Percentiles rank a stretch among this genome's conserved stretches.
These are phyloP conservation scores for Pyrenula aspistea DNA, from an alignment of 495 filamentous ascomycete species.

Conservation along the genomic window DNA sequence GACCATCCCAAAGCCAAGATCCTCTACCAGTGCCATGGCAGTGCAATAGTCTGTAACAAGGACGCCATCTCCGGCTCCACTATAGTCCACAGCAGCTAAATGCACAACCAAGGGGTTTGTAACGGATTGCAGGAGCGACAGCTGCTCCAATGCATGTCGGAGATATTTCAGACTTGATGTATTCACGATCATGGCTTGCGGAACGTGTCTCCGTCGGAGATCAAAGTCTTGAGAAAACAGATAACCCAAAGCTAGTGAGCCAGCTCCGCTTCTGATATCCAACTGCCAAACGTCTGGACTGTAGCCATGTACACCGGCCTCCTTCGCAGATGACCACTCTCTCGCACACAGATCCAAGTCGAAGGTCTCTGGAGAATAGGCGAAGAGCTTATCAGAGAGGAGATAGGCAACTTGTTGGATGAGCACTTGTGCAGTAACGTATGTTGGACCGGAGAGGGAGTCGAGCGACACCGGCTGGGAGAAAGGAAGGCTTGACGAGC, in stretches of 20 bases:
- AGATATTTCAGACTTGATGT: conserved; percentile 71
- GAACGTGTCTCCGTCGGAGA: conserved; percentile 76
- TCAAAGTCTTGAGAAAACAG: conserved; percentile 95
- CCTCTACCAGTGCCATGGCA: conserved; percentile 73
- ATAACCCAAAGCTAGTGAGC: conserved; percentile 86
- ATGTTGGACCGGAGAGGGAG: conserved; percentile 73
- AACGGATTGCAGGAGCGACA: conserved; percentile 76
- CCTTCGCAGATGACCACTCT: conserved; percentile 53
- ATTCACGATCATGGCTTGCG: conserved; percentile 79
- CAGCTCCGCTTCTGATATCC: conserved; percentile 82
- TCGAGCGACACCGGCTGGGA: conserved; percentile 40
- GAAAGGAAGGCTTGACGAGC: conserved; percentile 49
- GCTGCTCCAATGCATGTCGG: conserved; percentile 75
- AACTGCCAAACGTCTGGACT: conserved; percentile 64
- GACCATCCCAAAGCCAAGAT: conserved; percentile 77
- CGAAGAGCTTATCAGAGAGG: conserved; percentile 91
- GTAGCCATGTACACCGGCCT: conserved; percentile 72
- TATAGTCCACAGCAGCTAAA: conserved; percentile 86
- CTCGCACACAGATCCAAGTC: conserved; percentile 73
- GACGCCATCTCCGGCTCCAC: conserved; percentile 44
- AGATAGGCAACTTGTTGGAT: conserved; percentile 93
- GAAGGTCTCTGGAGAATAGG: conserved; percentile 88
- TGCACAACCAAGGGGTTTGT: conserved; percentile 89
- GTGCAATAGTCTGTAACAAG: conserved; percentile 82
- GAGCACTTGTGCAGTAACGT: conserved; percentile 79